Base-by-base conservation (phyloP, 78 protist genomes). In the Creolimax fragrantissima region DNA sequence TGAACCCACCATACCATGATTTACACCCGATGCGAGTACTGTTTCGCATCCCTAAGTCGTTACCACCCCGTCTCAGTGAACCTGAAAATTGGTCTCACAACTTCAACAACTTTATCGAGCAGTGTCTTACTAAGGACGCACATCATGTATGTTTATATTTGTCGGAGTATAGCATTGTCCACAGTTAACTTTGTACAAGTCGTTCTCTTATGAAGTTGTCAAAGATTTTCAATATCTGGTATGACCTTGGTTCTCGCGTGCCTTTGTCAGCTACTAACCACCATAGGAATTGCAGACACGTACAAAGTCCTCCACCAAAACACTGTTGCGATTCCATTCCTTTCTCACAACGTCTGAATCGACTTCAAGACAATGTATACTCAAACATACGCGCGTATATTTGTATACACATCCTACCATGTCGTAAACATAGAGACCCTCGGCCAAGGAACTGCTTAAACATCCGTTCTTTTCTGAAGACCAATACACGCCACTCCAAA, bases 91-190 rank as follows among this genome's bases (percentile, higher is more conserved):
- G 94, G 94, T 93, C 97, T 35, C 86, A 88, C 3, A 85, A 83
- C 17, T 95, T 97, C 83, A 58, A 94, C 35, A 96, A 95, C 85
- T 96, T 97, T 35, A 7, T 96, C 3, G 89, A 93, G 3, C 39
- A 47, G 24, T 96, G 97, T 67, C 96, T 97, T 36, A 39, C 45
- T 4, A 96, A 95, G 84, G 96, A 96, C 44, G 96, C 97, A 4
- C 91, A n/a, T 39, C 44, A 94, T 96, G n/a, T 44, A 35, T 32
- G 97, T 58, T 32, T 58, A 58, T 58, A 47, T 47, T 24, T 47
- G 11, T 47, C n/a, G n/a, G n/a, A n/a, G n/a, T n/a, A n/a, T n/a
- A n/a, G n/a, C n/a, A n/a, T n/a, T n/a, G n/a, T n/a, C n/a, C n/a
- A n/a, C n/a, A n/a, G n/a, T n/a, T n/a, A n/a, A n/a, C n/a, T n/a